Conservation (phyloP, 2,329 filamentous ascomycete species). For the Diaporthe humulicola region DNA sequence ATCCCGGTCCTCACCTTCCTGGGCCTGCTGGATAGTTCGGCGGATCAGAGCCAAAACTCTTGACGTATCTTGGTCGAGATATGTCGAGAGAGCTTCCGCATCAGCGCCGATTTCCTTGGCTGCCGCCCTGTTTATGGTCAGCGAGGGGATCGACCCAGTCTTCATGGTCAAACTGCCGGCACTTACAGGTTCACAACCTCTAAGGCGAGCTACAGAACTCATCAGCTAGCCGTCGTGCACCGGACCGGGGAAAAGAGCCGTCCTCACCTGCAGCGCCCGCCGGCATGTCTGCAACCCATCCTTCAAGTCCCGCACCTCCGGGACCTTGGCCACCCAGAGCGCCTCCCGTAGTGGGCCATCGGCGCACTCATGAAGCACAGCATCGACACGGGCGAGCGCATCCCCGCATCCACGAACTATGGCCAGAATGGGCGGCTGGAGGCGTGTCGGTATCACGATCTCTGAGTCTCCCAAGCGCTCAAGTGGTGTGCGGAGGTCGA, state of each 20-base stretch:
- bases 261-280: conserved; percentile 32
- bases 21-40: conserved; percentile 31
- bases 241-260: not conserved
- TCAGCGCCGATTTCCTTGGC: conserved; percentile 30
- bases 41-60: conserved; percentile 31
- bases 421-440: conserved; percentile 31
- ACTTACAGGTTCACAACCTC: conserved; percentile 38
- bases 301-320: conserved; percentile 27
- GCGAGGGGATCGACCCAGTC: not conserved
- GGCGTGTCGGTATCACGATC: conserved; percentile 29
- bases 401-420: conserved; percentile 35
- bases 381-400: conserved; percentile 35
- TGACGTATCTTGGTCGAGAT: conserved; percentile 35
- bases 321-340: conserved; percentile 14
- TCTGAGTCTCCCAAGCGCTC: conserved; percentile 35
- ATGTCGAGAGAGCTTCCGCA: conserved; percentile 19
- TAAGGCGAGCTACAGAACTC: conserved; percentile 22
- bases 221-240: not conserved
- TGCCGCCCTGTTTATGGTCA: conserved; percentile 22
- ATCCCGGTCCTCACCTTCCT: conserved; percentile 21
- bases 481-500: conserved; percentile 33
- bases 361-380: conserved; percentile 21
- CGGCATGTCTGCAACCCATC: conserved; percentile 35
- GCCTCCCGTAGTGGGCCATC: conserved; percentile 20
- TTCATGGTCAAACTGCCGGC: not conserved